Percentiles rank a stretch among this genome's conserved stretches.
These are phyloP conservation scores for Miamiensis avidus DNA, from an alignment of 169 alveolate species.

Conservation along the genomic window DNA sequence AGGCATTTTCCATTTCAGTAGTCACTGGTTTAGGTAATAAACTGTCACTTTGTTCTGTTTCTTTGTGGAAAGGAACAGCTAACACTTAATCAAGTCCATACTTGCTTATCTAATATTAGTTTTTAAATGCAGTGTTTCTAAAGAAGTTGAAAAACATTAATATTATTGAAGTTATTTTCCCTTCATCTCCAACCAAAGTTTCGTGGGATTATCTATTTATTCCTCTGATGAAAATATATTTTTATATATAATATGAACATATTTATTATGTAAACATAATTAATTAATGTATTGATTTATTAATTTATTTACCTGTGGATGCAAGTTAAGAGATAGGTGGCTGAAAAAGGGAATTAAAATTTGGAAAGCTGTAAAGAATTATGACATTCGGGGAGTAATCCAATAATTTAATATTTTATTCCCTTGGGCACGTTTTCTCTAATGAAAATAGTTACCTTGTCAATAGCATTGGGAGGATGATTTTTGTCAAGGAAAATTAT, in stretches of 20 bases:
- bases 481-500: slow-evolving; percentile 70
- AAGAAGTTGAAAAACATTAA: slow-evolving; percentile 16
- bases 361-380: slow-evolving; percentile 17
- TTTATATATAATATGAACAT: neutral
- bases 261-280: too few species aligned
- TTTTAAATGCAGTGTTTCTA: neutral
- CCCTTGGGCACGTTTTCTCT: slow-evolving; percentile 35
- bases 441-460: slow-evolving; percentile 45
- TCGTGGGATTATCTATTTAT: slow-evolving; percentile 59
- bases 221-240: slow-evolving; percentile 30
- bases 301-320: slow-evolving; percentile 17
- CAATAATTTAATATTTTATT: slow-evolving; percentile 41
- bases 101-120: neutral
- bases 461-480: slow-evolving; percentile 70
- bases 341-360: slow-evolving; percentile 51
- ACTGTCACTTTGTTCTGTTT: neutral
- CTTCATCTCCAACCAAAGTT: slow-evolving; percentile 54
- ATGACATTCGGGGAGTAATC: slow-evolving; percentile 53
- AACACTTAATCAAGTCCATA: neutral
- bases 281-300: neutral
- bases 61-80: neutral
- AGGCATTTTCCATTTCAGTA: neutral
- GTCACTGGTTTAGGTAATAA: neutral
- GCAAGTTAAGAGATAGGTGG: slow-evolving; percentile 51
- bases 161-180: slow-evolving; percentile 34